Conservation (phyloP, 1,139 yeast genomes). For the Yamadazyma trypodendri region DNA sequence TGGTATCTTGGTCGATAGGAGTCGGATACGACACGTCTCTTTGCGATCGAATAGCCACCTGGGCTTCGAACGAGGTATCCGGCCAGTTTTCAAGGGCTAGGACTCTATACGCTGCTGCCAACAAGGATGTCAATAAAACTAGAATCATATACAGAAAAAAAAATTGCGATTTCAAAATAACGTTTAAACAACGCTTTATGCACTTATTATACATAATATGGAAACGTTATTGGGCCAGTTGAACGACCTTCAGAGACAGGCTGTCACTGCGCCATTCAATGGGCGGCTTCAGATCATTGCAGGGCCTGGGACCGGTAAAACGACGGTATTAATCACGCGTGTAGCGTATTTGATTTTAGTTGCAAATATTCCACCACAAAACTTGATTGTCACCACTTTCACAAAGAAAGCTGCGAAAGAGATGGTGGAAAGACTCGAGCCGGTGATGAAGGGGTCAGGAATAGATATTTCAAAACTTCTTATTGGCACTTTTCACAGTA, state of each 20-base stretch:
- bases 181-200: background rate
- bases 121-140: background rate
- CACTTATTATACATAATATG: background rate
- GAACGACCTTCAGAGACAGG: constrained; percentile 57
- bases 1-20: constrained; percentile 57
- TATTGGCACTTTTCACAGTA: constrained; percentile 86
- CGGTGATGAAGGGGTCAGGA: constrained; percentile 34
- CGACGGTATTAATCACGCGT: constrained; percentile 75
- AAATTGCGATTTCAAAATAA: background rate
- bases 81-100: constrained; percentile 21
- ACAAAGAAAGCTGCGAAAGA: constrained; percentile 89
- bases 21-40: constrained; percentile 60
- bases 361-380: constrained; percentile 52
- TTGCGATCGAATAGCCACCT: constrained; percentile 56
- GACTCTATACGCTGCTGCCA: background rate
- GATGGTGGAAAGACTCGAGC: constrained; percentile 60
- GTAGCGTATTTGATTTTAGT: constrained; percentile 66
- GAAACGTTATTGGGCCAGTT: constrained; percentile 23
- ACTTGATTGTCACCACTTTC: constrained; percentile 81
- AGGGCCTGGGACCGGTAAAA: constrained; percentile 91
- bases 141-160: background rate
- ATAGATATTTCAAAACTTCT: constrained; percentile 45
- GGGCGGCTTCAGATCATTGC: constrained; percentile 76
- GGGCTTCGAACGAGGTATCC: constrained; percentile 9
- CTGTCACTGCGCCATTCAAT: constrained; percentile 55